Conservation (phyloP, 148 eudicot species). For the Selenicereus undatus region DNA sequence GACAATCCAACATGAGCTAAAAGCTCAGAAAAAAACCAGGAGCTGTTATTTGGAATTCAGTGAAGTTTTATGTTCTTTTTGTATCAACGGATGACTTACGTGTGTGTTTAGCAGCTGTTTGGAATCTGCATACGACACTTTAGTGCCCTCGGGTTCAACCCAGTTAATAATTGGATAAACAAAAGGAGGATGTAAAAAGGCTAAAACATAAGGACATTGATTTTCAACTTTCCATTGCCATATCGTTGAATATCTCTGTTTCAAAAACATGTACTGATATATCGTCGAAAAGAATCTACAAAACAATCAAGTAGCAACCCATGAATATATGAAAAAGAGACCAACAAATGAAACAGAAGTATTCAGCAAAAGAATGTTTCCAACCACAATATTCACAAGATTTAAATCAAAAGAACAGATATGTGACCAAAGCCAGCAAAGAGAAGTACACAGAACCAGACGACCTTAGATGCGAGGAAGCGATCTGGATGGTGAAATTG, state of each 20-base stretch:
- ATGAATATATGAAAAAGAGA: not conserved
- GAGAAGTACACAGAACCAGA: slow-evolving; percentile 18
- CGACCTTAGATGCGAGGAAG: slow-evolving; percentile 22
- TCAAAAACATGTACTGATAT: not conserved
- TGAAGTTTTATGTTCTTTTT: too few species aligned
- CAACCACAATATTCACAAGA: slow-evolving; percentile 7
- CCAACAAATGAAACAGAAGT: not conserved
- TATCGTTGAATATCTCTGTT: not conserved
- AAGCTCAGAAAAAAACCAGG: too few species aligned
- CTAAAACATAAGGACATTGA: too few species aligned
- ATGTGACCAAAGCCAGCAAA: slow-evolving; percentile 14
- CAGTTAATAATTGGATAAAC: too few species aligned
- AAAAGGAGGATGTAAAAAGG: too few species aligned
- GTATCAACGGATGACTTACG: too few species aligned
- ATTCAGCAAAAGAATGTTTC: slow-evolving; percentile 11
- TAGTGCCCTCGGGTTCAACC: too few species aligned
- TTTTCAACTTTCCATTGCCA: too few species aligned
- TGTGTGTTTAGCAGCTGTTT: too few species aligned
- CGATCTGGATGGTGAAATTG: slow-evolving; percentile 72
- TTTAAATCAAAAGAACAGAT: slow-evolving; percentile 18
- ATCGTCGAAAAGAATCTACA: slow-evolving; percentile 20
- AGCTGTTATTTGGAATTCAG: too few species aligned
- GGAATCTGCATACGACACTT: too few species aligned
- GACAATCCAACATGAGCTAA: too few species aligned
- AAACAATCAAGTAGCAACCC: not conserved